A percentile compares a stretch with the other conserved stretches of the same genome.
phyloP scores from a whole-genome alignment of 2,329 filamentous ascomycete genomes.

The Exophiala mesophila region DNA sequence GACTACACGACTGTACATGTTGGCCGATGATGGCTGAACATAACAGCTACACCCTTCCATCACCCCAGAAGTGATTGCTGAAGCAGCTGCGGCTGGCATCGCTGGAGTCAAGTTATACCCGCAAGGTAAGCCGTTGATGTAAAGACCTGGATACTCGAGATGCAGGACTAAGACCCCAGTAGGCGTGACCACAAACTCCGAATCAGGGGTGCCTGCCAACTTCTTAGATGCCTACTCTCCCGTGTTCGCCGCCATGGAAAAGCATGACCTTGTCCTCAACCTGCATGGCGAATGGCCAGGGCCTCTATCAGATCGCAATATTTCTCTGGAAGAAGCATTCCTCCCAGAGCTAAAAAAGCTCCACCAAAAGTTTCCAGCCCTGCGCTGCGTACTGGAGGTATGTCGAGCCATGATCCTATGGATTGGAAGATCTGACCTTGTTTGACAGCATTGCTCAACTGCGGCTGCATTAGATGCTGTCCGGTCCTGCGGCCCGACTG shows the following conservation, averaged over 20 bases:
- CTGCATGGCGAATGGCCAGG: conserved; percentile 81
- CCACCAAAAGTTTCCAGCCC: conserved; percentile 67
- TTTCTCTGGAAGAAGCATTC: conserved; percentile 72
- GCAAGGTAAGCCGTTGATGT: too few species aligned
- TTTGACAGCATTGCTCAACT: conserved; percentile 87
- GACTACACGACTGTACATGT: too few species aligned
- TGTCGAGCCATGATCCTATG: too few species aligned
- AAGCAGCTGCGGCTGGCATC: conserved; percentile 65
- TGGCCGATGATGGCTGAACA: too few species aligned
- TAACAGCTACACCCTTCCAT: conserved; percentile 59
- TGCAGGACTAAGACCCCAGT: too few species aligned
- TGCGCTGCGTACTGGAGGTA: conserved; percentile 59
- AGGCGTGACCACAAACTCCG: conserved; percentile 56
- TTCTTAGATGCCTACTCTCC: conserved; percentile 43
- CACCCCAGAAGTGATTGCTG: conserved; percentile 64
- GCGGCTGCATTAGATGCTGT: conserved; percentile 76
- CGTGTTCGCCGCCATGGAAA: conserved; percentile 86
- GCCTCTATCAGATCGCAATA: conserved; percentile 44
- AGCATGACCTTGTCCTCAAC: conserved; percentile 77
- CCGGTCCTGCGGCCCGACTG: conserved; percentile 67
- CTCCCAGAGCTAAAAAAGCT: conserved; percentile 72
- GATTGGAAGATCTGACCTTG: too few species aligned
- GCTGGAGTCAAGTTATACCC: conserved; percentile 54
- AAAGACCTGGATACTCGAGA: too few species aligned
- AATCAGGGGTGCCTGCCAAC: conserved; percentile 43